These are phyloP conservation scores for Pythium aquatile DNA, from an alignment of 352 stramenopile genomes.

Conservation along the genomic window DNA sequence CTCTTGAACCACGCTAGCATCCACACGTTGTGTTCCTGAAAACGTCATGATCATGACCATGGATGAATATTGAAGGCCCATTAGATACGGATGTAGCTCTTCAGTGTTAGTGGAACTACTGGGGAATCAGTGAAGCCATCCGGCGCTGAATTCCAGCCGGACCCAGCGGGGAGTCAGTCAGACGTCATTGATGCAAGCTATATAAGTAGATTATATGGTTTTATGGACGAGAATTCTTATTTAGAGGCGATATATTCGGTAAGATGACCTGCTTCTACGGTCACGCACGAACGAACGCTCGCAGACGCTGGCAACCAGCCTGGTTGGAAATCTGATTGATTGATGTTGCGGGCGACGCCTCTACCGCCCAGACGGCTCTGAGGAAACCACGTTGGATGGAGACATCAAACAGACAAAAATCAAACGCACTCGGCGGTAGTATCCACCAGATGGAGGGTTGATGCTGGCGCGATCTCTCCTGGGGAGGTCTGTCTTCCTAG, in stretches of 20 bases:
- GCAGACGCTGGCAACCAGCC: background rate
- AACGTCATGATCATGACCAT: background rate
- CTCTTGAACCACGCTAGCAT: background rate
- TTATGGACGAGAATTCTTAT: background rate
- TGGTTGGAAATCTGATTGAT: background rate
- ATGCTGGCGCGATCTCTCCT: background rate
- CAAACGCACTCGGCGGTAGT: background rate
- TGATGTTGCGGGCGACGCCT: background rate
- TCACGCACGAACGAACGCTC: background rate
- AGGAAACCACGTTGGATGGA: background rate
- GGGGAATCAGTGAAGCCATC: background rate
- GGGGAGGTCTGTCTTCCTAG: background rate
- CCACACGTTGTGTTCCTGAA: background rate
- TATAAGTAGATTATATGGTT: too few relatives aligned
- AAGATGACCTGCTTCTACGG: background rate
- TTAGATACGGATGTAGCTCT: background rate
- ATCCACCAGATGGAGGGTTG: conserved; percentile 7
- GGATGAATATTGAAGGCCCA: background rate
- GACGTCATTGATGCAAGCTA: background rate
- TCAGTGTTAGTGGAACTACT: background rate
- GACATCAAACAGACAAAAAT: background rate
- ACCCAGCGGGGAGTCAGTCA: background rate
- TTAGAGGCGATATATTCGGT: background rate
- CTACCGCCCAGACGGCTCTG: conserved; percentile 1
- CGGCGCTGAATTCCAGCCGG: background rate